A percentile compares a stretch with the other conserved stretches of the same genome.
phyloP scores from a whole-genome alignment of 345 rosid species.

The Alliaria petiolata region DNA sequence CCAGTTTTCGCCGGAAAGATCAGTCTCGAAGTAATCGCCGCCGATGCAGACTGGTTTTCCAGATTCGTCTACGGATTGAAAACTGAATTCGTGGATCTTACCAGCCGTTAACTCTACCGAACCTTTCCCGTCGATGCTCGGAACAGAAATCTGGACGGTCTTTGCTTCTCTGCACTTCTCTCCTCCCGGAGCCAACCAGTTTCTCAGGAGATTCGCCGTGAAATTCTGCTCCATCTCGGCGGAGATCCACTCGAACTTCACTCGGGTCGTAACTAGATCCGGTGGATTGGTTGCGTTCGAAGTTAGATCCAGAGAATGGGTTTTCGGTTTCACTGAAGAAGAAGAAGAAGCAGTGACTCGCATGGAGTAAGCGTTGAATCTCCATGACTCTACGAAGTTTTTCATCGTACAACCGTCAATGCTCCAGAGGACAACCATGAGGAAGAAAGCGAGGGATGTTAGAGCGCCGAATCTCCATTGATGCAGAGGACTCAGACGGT shows the following conservation, averaged over 20 bases:
- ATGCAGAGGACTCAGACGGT: constrained; percentile 35
- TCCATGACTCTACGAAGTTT: constrained; percentile 54
- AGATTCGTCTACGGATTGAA: constrained; percentile 58
- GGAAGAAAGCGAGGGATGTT: constrained; percentile 48
- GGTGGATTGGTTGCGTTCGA: background rate
- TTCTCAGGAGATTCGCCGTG: constrained; percentile 41
- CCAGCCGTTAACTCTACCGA: constrained; percentile 55
- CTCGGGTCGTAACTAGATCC: background rate
- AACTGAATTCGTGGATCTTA: constrained; percentile 50
- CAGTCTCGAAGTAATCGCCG: constrained; percentile 86
- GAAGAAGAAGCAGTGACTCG: constrained; percentile 11
- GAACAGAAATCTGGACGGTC: constrained; percentile 50
- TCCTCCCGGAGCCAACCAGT: constrained; percentile 68
- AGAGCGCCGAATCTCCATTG: constrained; percentile 66
- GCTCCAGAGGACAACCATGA: constrained; percentile 63
- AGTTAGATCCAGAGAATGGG: background rate
- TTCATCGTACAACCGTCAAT: constrained; percentile 54
- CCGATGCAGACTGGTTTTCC: constrained; percentile 54
- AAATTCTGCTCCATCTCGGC: constrained; percentile 47
- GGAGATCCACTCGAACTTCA: constrained; percentile 41
- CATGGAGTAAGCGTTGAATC: constrained; percentile 34
- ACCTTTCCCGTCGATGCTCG: constrained; percentile 50
- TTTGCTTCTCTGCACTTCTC: constrained; percentile 53
- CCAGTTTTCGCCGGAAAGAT: constrained; percentile 84
- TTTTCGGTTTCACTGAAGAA: background rate